Base-by-base conservation (phyloP, 2,329 filamentous ascomycete species). In the Ascomycota sp. region DNA sequence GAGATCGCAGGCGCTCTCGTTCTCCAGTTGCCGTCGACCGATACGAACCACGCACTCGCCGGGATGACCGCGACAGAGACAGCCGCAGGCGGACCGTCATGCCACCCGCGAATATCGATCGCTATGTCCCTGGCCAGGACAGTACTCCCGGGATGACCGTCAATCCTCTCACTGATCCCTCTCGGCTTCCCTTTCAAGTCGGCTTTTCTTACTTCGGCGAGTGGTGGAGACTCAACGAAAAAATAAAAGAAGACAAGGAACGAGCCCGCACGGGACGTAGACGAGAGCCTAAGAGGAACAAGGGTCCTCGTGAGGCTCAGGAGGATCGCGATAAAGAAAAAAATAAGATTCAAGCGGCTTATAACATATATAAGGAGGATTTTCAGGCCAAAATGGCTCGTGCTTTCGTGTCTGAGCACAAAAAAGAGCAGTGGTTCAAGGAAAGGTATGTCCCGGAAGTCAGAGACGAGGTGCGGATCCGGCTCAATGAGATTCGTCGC, bases 401-500 rank as follows among this genome's bases (percentile, higher is more conserved):
- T 38, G 63, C 69, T 1, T 98, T 98, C 48, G 89, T 98, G 25
- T 70, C 76, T 29, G 77, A 83, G 42, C 89, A 98, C 54, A 93
- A 92, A 49, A 73, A 74, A 26, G 89, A 98, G 50, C 86, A 98
- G 48, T 98, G 89, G 89, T 98, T 98, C 57, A 81, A 76, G 42
- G 89, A 98, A 53, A 75, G 82, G 47, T 98, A 98, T 43, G 75
- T 91, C 20, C 69, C 81, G 1, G 81, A 89, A 40, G 71, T 86
- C 32, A 66, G 80, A 30, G 75, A 85, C 39, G 63, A 67, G 2
- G 70, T 94, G 43, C 74, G 77, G 32, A 59, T 61, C 35, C 76
- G 81, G 43, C 59, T 95, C 31, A 77, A 76, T 50, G 76, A 83
- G 28, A 83, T 80, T 46, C 76, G 91, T 28, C 71, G 75, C 25